Evolutionary conservation across 129 eudicot genomes (phyloP).

Genomic region (carrot (Daucus carota)): DH1_v3.0 NC_030384.2:46974001-46974500

Average conservation of each 20-base stretch:
- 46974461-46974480: constrained; percentile 44
- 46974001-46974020: constrained; percentile 21
- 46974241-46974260: constrained; percentile 95
- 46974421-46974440: constrained; percentile 96
- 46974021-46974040: constrained; percentile 85
- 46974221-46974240: constrained; percentile 83
- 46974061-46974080: constrained; percentile 38
- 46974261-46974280: constrained; percentile 88
- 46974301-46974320: constrained; percentile 52
- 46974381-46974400: constrained; percentile 97
- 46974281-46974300: constrained; percentile 69
- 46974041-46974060: constrained; percentile 77
- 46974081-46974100: constrained; percentile 36
- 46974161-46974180: constrained; percentile 94
- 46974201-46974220: constrained; percentile 76
- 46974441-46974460: constrained; percentile 71
- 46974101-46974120: constrained; percentile 37
- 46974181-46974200: constrained; percentile 85
- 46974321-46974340: constrained; percentile 89
- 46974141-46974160: constrained; percentile 74
- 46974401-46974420: constrained; percentile 80
- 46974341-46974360: constrained; percentile 83
- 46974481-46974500: not conserved
- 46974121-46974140: constrained; percentile 34
- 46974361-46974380: constrained; percentile 92